These are phyloP conservation scores for Cupressus sempervirens DNA, from an alignment of 75 land plant species.

Conservation along the genomic window DNA sequence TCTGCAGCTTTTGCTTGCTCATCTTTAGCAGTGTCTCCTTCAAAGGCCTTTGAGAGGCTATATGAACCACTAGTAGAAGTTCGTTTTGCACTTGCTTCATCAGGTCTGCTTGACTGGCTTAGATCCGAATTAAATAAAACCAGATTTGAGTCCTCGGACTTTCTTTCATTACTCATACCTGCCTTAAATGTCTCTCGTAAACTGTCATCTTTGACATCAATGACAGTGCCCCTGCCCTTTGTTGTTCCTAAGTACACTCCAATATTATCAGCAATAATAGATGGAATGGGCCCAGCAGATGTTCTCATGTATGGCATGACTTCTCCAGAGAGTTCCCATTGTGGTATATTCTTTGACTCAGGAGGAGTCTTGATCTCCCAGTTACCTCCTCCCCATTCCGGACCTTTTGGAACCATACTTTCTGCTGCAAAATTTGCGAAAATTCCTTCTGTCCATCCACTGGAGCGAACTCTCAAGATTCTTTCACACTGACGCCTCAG, in stretches of 20 bases:
- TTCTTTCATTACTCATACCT: constrained; percentile 34
- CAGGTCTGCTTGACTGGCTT: constrained; percentile 14
- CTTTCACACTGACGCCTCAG: constrained; percentile 86
- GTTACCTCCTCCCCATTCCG: constrained; percentile 99
- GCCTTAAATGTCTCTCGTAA: constrained; percentile 49
- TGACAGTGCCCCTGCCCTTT: constrained; percentile 94
- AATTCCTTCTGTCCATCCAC: constrained; percentile 96
- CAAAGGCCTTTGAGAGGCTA: constrained; percentile 26
- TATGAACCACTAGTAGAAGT: constrained; percentile 37
- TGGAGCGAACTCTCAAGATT: constrained; percentile 80
- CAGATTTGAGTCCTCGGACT: constrained; percentile 22
- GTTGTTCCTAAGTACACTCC: constrained; percentile 93
- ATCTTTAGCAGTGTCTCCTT: constrained; percentile 41
- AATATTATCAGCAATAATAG: constrained; percentile 89
- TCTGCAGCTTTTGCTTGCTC: constrained; percentile 86
- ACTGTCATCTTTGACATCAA: constrained; percentile 87
- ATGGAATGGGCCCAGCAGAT: constrained; percentile 81
- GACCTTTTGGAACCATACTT: constrained; percentile 96
- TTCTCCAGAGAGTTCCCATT: constrained; percentile 96
- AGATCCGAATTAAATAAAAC: constrained; percentile 11
- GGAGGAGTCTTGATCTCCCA: constrained; percentile 93
- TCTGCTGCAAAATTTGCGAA: constrained; percentile 98
- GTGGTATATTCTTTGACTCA: constrained; percentile 59
- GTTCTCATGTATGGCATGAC: constrained; percentile 99
- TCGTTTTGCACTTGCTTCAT: constrained; percentile 22